Percentiles rank a stretch among this genome's conserved stretches.
These are phyloP conservation scores for Dentipellis fragilis DNA, from an alignment of 768 basidiomycete genomes.

Conservation along the genomic window DNA sequence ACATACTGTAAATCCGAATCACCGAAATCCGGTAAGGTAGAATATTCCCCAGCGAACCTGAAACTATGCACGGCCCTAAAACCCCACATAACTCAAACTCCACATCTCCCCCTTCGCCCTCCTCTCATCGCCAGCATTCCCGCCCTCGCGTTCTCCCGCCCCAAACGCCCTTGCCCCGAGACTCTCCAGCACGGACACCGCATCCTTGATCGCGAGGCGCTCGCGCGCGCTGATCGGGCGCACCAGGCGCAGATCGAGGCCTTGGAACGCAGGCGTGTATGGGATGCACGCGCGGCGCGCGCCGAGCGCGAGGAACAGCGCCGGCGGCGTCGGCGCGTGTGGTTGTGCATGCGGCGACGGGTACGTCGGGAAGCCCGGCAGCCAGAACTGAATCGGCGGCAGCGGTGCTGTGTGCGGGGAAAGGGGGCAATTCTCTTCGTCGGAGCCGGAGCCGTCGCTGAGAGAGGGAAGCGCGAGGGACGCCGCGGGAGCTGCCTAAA, in stretches of 20 bases:
- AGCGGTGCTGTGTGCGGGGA: slow-evolving; percentile 10
- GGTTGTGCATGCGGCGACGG: not conserved
- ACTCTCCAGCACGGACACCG: slow-evolving; percentile 7
- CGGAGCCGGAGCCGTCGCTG: not conserved
- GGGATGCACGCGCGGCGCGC: slow-evolving; percentile 13
- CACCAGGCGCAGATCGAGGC: slow-evolving; percentile 12
- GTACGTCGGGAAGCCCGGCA: slow-evolving; percentile 11
- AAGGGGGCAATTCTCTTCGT: not conserved
- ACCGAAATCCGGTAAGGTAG: no score
- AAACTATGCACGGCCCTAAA: not conserved
- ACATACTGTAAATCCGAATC: no score
- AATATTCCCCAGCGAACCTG: no score
- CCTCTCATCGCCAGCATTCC: slow-evolving; percentile 7
- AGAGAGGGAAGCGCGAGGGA: not conserved
- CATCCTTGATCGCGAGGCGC: slow-evolving; percentile 12
- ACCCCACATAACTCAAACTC: slow-evolving; percentile 15
- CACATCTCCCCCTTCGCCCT: slow-evolving; percentile 14
- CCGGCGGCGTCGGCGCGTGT: slow-evolving; percentile 1
- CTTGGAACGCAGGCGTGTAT: slow-evolving; percentile 14
- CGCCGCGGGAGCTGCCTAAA: no score
- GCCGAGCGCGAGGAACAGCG: slow-evolving; percentile 13
- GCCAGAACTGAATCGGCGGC: slow-evolving; percentile 14
- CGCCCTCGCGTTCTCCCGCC: slow-evolving; percentile 5
- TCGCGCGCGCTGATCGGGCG: slow-evolving; percentile 12
- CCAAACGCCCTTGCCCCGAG: slow-evolving; percentile 10